A percentile compares a stretch with the other conserved stretches of the same genome.
Evolutionary conservation across 148 eudicot species (phyloP).

Genomic region (Nepenthes mirabilis): DNA sequence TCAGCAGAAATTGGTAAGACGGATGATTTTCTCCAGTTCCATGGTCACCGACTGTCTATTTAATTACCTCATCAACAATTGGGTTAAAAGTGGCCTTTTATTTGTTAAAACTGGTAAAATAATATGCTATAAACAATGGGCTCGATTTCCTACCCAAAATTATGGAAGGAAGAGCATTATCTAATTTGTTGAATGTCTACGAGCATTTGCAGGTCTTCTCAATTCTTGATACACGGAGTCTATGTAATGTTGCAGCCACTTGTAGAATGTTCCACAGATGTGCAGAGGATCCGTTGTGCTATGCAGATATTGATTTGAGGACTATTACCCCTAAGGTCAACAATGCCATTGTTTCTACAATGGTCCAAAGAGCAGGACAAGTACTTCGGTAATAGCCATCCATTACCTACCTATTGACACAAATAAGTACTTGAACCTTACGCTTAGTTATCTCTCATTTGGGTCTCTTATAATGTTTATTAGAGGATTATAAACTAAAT

Average conservation of each 20-base stretch:
- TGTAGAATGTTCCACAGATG: constrained; percentile 52
- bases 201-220: constrained; percentile 37
- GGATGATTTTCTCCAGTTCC: too few species aligned
- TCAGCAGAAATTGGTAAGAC: too few species aligned
- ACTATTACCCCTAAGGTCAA: constrained; percentile 46
- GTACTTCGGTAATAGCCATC: constrained; percentile 25
- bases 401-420: too few species aligned
- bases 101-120: neutral
- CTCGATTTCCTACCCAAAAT: neutral
- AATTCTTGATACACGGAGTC: constrained; percentile 46
- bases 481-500: too few species aligned
- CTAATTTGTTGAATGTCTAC: neutral
- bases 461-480: too few species aligned
- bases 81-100: too few species aligned
- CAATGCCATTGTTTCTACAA: constrained; percentile 44
- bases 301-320: constrained; percentile 42
- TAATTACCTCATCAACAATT: too few species aligned
- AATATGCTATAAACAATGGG: neutral
- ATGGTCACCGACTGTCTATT: too few species aligned
- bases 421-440: too few species aligned
- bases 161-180: neutral
- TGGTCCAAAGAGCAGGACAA: constrained; percentile 66
- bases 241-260: constrained; percentile 48
- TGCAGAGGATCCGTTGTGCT: constrained; percentile 50
- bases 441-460: too few species aligned